Conservation (phyloP, 495 filamentous ascomycete genomes). For the Penicillium riverlandense region DNA sequence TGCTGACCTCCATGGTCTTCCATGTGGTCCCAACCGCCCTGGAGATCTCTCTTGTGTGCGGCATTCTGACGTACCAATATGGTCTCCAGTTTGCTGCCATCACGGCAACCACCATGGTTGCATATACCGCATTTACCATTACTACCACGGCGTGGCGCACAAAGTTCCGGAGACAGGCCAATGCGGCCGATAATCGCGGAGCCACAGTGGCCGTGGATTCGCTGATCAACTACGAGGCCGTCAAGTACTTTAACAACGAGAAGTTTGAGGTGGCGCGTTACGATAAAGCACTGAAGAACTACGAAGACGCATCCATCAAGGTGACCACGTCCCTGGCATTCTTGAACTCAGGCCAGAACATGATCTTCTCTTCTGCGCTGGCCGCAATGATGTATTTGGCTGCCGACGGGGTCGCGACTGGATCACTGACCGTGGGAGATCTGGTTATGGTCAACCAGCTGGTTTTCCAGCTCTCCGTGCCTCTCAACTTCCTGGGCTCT, state of each 20-base stretch:
- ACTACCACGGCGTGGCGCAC: constrained; percentile 94
- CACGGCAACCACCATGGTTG: constrained; percentile 83
- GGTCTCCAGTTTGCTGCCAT: constrained; percentile 86
- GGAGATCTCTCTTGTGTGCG: constrained; percentile 92
- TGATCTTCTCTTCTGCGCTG: constrained; percentile 92
- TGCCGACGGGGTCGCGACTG: constrained; percentile 76
- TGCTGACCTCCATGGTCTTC: constrained; percentile 97
- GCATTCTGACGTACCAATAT: constrained; percentile 91
- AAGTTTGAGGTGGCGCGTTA: constrained; percentile 87
- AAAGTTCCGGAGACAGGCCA: constrained; percentile 88
- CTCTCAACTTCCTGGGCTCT: constrained; percentile 90
- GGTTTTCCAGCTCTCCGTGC: constrained; percentile 94
- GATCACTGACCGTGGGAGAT: constrained; percentile 84
- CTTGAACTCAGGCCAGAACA: constrained; percentile 94
- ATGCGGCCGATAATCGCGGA: constrained; percentile 91
- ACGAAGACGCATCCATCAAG: constrained; percentile 93
- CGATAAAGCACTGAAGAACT: constrained; percentile 74
- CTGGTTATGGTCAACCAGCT: constrained; percentile 98
- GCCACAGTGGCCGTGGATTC: constrained; percentile 95
- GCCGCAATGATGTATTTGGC: constrained; percentile 99
- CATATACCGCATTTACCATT: constrained; percentile 92
- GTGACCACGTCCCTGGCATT: constrained; percentile 88
- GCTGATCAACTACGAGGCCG: constrained; percentile 96
- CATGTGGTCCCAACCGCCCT: constrained; percentile 90
- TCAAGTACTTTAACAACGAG: constrained; percentile 99